These are phyloP conservation scores for Tulasnella sp. DNA, from an alignment of 768 basidiomycete species.

Conservation along the genomic window DNA sequence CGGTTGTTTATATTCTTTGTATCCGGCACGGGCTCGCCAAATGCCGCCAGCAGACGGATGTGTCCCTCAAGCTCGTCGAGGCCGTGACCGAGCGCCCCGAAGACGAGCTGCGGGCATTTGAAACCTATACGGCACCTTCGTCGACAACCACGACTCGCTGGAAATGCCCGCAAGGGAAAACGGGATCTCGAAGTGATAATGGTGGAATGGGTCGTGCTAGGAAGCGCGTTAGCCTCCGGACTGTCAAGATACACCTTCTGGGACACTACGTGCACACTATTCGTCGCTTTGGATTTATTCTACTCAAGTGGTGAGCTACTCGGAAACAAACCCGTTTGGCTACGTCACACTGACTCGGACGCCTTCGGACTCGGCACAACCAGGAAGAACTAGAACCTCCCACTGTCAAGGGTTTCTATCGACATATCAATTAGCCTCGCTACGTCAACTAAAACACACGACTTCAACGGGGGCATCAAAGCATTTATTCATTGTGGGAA, in stretches of 20 bases:
- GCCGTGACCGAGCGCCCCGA: neutral
- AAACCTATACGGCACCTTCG: neutral
- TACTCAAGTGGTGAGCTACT: neutral
- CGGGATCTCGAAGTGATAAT: neutral
- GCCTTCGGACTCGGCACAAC: no score
- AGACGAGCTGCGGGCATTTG: constrained; percentile 3
- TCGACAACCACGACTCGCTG: neutral
- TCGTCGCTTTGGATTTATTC: neutral
- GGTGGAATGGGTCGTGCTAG: neutral
- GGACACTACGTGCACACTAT: neutral
- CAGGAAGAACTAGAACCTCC: neutral
- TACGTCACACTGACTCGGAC: no score
- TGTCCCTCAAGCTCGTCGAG: neutral
- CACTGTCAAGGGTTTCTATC: neutral
- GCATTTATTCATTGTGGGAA: neutral
- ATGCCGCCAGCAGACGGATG: constrained; percentile 15
- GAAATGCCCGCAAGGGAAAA: neutral
- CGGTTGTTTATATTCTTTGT: neutral
- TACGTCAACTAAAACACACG: neutral
- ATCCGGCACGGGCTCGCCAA: constrained; percentile 19
- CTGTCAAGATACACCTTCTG: constrained; percentile 11
- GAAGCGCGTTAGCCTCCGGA: constrained; percentile 7
- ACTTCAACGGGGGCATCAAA: neutral
- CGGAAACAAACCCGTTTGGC: no score
- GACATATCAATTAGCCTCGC: neutral